A percentile compares a stretch with the other conserved stretches of the same genome.
Evolutionary conservation across 208 protist species (phyloP).

Genomic region (Angomonas desouzai): DNA sequence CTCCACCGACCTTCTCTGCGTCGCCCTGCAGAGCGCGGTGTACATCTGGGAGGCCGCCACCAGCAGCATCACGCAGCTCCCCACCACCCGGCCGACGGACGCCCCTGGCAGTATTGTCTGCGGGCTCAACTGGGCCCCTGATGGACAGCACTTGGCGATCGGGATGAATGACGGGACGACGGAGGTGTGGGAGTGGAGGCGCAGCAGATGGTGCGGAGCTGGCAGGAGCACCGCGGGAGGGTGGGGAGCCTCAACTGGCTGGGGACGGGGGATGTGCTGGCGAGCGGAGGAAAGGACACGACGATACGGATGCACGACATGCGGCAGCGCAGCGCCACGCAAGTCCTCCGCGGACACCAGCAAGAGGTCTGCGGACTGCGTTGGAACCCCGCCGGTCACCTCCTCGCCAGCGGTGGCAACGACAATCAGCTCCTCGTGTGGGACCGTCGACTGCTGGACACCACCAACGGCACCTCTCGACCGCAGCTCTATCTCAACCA

Average conservation of each 20-base stretch:
- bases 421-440: constrained; percentile 98
- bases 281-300: constrained; percentile 92
- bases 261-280: constrained; percentile 63
- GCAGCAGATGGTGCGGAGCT: constrained; percentile 63
- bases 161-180: constrained; percentile 85
- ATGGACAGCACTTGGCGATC: constrained; percentile 86
- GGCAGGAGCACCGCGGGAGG: constrained; percentile 86
- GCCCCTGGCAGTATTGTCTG: constrained; percentile 65
- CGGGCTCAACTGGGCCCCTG: constrained; percentile 90
- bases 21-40: constrained; percentile 94
- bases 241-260: constrained; percentile 96
- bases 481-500: constrained; percentile 89
- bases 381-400: constrained; percentile 91
- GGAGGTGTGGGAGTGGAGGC: constrained; percentile 91
- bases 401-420: constrained; percentile 97
- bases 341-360: constrained; percentile 79
- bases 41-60: constrained; percentile 98
- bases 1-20: constrained; percentile 85
- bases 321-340: constrained; percentile 46
- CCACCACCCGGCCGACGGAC: constrained; percentile 36
- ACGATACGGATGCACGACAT: constrained; percentile 95
- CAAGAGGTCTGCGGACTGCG: constrained; percentile 97
- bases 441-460: constrained; percentile 62
- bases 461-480: constrained; percentile 15
- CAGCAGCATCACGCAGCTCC: constrained; percentile 89